These are phyloP conservation scores for Neurospora discreta DNA, from an alignment of 495 filamentous ascomycete species.

Conservation along the genomic window DNA sequence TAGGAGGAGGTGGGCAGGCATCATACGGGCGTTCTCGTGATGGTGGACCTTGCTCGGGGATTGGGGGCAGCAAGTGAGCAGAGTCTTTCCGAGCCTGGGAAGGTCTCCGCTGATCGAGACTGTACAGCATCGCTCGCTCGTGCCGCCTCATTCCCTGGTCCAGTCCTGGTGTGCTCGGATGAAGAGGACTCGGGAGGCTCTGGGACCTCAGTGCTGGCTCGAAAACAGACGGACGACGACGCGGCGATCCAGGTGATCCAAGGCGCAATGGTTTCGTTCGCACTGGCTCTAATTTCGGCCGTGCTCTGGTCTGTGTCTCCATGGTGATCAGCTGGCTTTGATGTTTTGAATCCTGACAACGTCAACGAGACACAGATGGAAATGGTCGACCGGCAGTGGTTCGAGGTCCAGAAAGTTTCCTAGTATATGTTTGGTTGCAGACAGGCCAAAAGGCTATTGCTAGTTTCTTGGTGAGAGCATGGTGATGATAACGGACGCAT, in stretches of 20 bases:
- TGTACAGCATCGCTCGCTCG: conserved; percentile 29
- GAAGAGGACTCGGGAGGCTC: conserved; percentile 25
- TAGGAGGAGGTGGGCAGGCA: neutral
- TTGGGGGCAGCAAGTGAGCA: conserved; percentile 15
- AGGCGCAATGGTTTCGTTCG: conserved; percentile 19
- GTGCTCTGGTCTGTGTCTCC: conserved; percentile 18
- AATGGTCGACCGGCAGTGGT: neutral
- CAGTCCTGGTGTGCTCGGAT: conserved; percentile 21
- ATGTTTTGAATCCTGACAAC: neutral
- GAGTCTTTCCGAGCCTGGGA: conserved; percentile 3
- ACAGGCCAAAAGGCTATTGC: neutral
- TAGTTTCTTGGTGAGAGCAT: neutral
- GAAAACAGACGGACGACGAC: conserved; percentile 15
- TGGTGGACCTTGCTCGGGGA: conserved; percentile 12
- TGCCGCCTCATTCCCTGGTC: conserved; percentile 28
- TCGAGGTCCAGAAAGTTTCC: neutral
- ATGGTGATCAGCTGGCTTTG: conserved; percentile 4
- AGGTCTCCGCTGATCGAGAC: conserved; percentile 22
- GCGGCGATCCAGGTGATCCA: conserved; percentile 9
- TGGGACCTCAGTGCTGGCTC: conserved; percentile 17
- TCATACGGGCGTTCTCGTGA: neutral
- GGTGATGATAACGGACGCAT: neutral
- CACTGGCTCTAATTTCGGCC: conserved; percentile 28
- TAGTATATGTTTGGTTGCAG: neutral
- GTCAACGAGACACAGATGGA: neutral